Evolutionary conservation across 2,329 filamentous ascomycete species (phyloP), one percentile per base, ranked within the genome.

Genomic region (Calonectria montana): DNA sequence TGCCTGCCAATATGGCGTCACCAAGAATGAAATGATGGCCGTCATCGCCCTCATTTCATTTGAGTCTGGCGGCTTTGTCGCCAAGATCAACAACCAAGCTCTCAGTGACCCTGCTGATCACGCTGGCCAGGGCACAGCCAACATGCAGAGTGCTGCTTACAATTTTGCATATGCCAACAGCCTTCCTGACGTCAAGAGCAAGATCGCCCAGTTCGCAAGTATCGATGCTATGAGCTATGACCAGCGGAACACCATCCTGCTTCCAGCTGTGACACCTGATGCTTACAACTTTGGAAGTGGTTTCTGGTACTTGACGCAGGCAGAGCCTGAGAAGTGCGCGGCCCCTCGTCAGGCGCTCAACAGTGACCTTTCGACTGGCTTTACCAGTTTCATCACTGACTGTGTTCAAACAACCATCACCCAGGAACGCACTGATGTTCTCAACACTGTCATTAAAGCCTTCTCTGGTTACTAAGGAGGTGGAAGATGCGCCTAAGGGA

Each of bases 11-110:
- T 59, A 59, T 23, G 9, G 21, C n/a, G 53, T 59, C 15, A 59
- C 53, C 7, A 59, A 59, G 53, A 59, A 59, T 25, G 53, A 59
- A 39, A 18, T 59, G 53, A 59, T 59, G 8, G 94, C 92, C 25
- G 82, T 96, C 18, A 80, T 97, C 50, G 87, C 91, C 15, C 86
- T 95, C 79, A 93, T 94, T 85, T 90, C 92, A 13, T 92, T 91
- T 80, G 95, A 97, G 84, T 91, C 90, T 2, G 90, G 69, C 25
- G 87, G 92, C 73, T 94, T 96, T 84, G 87, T 89, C 78, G 96
- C 90, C 88, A 94, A 92, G 83, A 88, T 87, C 81, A 94, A 95
- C 83, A 85, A 91, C 12, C 1, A 5, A 39, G 31, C 53, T 4
- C 6, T 13, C 3, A 2, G 77, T 75, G 65, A 39, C 84, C 85